phyloP scores from a whole-genome alignment of 495 filamentous ascomycete species.

The Aspergillus affinis region DNA sequence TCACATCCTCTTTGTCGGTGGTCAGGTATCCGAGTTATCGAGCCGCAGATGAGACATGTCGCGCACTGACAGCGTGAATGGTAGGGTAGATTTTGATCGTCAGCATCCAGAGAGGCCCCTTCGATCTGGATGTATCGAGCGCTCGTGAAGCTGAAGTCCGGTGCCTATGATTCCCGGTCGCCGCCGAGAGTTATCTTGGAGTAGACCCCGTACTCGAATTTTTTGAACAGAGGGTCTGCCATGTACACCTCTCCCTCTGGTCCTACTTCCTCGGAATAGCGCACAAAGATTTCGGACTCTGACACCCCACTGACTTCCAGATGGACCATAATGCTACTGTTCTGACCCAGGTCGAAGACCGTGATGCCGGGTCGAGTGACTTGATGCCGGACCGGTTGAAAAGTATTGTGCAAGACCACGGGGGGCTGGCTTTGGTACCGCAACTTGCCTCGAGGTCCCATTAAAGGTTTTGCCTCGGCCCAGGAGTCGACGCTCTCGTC shows the following conservation, averaged over 20 bases:
- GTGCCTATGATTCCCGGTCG: conserved; percentile 25
- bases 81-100: conserved; percentile 14
- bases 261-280: conserved; percentile 26
- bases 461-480: conserved; percentile 25
- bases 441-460: conserved; percentile 27
- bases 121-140: conserved; percentile 32
- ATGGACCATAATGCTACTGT: conserved; percentile 26
- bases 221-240: conserved; percentile 32
- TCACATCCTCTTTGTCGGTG: conserved; percentile 31
- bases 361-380: conserved; percentile 17
- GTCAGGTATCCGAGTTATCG: conserved; percentile 26
- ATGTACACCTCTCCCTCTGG: conserved; percentile 27
- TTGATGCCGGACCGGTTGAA: conserved; percentile 19
- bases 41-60: conserved; percentile 30
- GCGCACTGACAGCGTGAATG: conserved; percentile 23
- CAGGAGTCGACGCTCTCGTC: conserved; percentile 16
- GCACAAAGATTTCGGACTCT: conserved; percentile 26
- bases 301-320: conserved; percentile 18
- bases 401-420: conserved; percentile 27
- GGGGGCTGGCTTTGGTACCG: conserved; percentile 30
- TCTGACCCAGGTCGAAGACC: conserved; percentile 30
- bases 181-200: conserved; percentile 25
- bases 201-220: conserved; percentile 30
- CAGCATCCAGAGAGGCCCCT: conserved; percentile 18
- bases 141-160: conserved; percentile 32